A percentile compares a stretch with the other conserved stretches of the same genome.
These are phyloP conservation scores for Daldinia eschscholtzii DNA, from an alignment of 2,329 filamentous ascomycete species.

Conservation along the genomic window DNA sequence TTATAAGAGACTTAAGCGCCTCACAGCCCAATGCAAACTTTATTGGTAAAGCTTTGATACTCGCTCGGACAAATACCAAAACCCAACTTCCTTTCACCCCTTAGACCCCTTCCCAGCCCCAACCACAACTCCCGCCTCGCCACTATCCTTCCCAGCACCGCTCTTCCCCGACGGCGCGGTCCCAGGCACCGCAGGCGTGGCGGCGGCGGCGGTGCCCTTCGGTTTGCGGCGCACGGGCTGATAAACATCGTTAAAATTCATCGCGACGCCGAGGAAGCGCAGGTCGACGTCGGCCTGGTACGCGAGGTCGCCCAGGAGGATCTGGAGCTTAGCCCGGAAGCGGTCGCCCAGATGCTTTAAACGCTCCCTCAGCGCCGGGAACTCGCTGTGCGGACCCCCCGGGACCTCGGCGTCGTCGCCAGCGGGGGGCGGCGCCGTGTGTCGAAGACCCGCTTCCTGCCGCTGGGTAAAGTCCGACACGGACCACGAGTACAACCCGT, in stretches of 20 bases:
- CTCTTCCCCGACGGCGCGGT: conserved; percentile 18
- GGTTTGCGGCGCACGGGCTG: conserved; percentile 77
- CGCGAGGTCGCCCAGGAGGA: conserved; percentile 88
- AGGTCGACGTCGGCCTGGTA: conserved; percentile 96
- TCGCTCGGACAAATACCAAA: background rate
- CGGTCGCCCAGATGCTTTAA: conserved; percentile 78
- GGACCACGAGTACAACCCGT: conserved; percentile 93
- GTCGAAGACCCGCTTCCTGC: conserved; percentile 85
- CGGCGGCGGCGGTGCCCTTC: conserved; percentile 48
- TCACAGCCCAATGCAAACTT: background rate
- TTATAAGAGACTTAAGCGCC: background rate
- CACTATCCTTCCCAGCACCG: conserved; percentile 6
- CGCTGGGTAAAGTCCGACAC: conserved; percentile 92
- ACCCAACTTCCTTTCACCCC: background rate
- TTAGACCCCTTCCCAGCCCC: conserved; percentile 20
- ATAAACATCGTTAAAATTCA: conserved; percentile 99
- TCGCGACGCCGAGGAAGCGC: conserved; percentile 93
- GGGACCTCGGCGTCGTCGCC: conserved; percentile 53
- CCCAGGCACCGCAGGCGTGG: conserved; percentile 40
- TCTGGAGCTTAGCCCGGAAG: conserved; percentile 82
- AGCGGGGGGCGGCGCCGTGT: conserved; percentile 63
- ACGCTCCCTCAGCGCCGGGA: conserved; percentile 80
- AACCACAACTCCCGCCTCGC: conserved; percentile 17
- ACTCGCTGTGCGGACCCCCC: conserved; percentile 72
- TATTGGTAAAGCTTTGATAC: no score